Evolutionary conservation across 768 basidiomycete genomes (phyloP).

Genomic region (Russula sp.): DNA sequence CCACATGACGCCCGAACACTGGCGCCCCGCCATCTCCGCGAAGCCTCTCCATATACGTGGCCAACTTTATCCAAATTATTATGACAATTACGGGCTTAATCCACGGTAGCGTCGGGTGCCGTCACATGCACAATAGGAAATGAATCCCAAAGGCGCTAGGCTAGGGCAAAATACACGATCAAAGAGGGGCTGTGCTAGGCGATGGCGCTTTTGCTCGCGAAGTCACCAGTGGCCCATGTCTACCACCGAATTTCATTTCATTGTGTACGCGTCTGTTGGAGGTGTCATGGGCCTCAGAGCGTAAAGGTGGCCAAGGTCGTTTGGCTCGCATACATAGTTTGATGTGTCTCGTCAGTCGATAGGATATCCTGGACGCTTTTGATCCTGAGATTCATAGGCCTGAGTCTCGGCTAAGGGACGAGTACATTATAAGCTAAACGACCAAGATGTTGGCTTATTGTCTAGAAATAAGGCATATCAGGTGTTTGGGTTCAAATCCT

Average conservation of each 20-base stretch:
- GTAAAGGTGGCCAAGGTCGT: slow-evolving; percentile 22
- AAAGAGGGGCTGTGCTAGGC: slow-evolving; percentile 40
- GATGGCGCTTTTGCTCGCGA: slow-evolving; percentile 48
- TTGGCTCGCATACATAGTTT: background rate
- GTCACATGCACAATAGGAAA: background rate
- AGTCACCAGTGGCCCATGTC: slow-evolving; percentile 44
- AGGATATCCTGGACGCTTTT: background rate
- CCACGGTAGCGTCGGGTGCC: slow-evolving; percentile 39
- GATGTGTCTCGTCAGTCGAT: background rate
- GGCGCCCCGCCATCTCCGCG: slow-evolving; percentile 22
- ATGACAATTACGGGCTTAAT: background rate
- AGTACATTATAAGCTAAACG: background rate
- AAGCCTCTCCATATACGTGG: slow-evolving; percentile 38
- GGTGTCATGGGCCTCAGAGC: slow-evolving; percentile 43
- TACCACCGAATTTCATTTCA: slow-evolving; percentile 44
- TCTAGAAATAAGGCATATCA: background rate
- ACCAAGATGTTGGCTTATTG: background rate
- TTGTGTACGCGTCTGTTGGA: slow-evolving; percentile 58
- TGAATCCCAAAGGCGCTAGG: slow-evolving; percentile 41
- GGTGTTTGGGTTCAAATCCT: background rate
- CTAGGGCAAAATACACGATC: slow-evolving; percentile 40
- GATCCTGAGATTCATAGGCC: background rate
- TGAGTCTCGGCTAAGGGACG: background rate
- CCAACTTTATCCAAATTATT: background rate
- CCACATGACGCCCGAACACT: slow-evolving; percentile 19